Conservation (phyloP, 169 alveolate genomes). For the Babesia ovis region DNA sequence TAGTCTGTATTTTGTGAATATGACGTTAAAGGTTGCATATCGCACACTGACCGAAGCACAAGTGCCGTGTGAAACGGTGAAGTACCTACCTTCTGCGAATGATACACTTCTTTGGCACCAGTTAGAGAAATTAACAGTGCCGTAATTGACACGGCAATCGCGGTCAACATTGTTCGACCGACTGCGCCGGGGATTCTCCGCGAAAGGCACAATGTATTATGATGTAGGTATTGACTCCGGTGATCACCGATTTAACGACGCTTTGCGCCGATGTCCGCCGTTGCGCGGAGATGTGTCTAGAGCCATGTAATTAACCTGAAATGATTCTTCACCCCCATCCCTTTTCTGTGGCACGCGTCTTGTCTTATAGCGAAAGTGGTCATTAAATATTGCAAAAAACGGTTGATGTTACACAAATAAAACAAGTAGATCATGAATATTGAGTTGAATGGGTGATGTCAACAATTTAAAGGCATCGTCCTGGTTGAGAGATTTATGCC, state of each 20-base stretch:
- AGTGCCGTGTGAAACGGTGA: background rate
- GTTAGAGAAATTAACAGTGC: background rate
- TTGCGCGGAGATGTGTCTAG: background rate
- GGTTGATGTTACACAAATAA: too few relatives aligned
- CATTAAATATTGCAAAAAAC: too few relatives aligned
- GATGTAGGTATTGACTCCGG: background rate
- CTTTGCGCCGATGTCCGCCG: background rate
- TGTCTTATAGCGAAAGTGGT: background rate
- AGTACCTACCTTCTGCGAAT: constrained; percentile 22
- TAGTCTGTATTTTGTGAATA: background rate
- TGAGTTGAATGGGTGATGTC: too few relatives aligned
- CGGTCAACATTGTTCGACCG: constrained; percentile 1
- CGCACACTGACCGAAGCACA: background rate
- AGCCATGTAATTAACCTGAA: background rate
- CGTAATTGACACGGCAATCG: background rate
- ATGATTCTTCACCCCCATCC: background rate
- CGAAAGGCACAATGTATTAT: background rate
- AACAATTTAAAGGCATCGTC: too few relatives aligned
- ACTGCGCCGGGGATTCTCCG: background rate
- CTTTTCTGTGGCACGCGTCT: background rate
- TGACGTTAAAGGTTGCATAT: too few relatives aligned
- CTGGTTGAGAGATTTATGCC: too few relatives aligned
- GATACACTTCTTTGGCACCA: background rate
- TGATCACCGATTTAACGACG: background rate
- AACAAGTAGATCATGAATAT: too few relatives aligned